Percentiles rank a stretch among this genome's conserved stretches.
These are phyloP conservation scores for Arctium lappa DNA, from an alignment of 129 eudicot species.

Conservation along the genomic window DNA sequence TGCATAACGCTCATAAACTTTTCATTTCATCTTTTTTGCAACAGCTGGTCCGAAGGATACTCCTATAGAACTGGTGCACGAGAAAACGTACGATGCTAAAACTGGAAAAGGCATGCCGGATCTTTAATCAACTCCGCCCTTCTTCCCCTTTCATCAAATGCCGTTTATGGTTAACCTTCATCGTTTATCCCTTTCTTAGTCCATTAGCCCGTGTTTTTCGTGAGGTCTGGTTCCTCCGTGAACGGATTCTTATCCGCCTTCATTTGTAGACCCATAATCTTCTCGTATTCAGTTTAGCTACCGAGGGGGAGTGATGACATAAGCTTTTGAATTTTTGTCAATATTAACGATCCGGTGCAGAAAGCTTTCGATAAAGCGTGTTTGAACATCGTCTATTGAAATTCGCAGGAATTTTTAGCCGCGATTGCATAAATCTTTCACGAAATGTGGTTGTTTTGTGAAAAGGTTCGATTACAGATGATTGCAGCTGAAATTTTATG, in stretches of 20 bases:
- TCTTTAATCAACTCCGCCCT: slow-evolving; percentile 29
- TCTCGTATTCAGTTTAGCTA: not conserved
- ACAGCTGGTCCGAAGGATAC: slow-evolving; percentile 95
- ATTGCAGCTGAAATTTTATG: not conserved
- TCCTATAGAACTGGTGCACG: slow-evolving; percentile 65
- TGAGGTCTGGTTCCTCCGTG: not conserved
- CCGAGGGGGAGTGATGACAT: not conserved
- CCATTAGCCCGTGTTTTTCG: not conserved
- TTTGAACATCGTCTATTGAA: not conserved
- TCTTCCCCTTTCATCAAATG: no score
- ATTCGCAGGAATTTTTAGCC: not conserved
- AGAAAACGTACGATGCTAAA: slow-evolving; percentile 73
- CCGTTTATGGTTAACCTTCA: no score
- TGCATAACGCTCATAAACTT: no score
- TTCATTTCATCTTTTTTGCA: slow-evolving; percentile 12
- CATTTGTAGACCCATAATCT: not conserved
- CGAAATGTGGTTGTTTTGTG: not conserved
- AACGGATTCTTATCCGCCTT: not conserved
- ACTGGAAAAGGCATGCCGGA: slow-evolving; percentile 87
- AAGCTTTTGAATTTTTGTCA: not conserved
- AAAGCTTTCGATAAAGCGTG: not conserved
- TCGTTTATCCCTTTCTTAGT: not conserved
- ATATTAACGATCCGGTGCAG: not conserved
- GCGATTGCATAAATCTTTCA: not conserved
- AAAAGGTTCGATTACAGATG: not conserved